Base-by-base conservation (phyloP, 768 basidiomycete species). In the Pleurotus eryngii region DNA sequence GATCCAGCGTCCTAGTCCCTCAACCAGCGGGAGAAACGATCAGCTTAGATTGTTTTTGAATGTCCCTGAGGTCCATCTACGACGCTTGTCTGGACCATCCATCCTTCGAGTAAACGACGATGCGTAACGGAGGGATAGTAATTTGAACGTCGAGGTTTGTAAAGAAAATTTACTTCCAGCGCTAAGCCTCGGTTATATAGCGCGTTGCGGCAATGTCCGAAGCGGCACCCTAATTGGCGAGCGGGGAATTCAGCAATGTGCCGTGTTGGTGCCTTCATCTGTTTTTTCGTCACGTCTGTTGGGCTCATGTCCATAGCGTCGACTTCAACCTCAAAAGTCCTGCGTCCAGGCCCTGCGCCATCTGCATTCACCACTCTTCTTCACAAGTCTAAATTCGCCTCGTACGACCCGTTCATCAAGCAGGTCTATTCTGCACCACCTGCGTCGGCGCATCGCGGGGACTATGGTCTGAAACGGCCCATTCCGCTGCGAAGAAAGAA, bases 1-100 rank as follows among this genome's bases (percentile, higher is more conserved):
- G 86, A 87, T 92, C 90, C 85, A 80, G 90, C 90, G 76, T 92
- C 90, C 86, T 90, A 20, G 74, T 87, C 80, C 82, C 90, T 92
- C 90, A 72, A 92, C 90, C 90, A 81, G 71, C 68, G 90, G 90
- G 90, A 92, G 81, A 77, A 85, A 81, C 89, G 76, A 81, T 90
- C 90, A 84, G 90, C 90, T 84, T 81, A 86, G 89, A 92, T 81
- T 91, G 90, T 92, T 92, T 92, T 91, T 81, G 88, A 89, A 87
- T 76, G 74, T 75, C 73, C 70, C 66, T 65, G 5, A 65, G 63
- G 67, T 75, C 70, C 49, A 54, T 92, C 88, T 90, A 69, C 87
- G 86, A 89, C 89, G 81, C 78, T 87, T 91, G 90, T 92, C 89
- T 92, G 89, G 89, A 86, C 89, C 81, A 73, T 85, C 84, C 80